Evolutionary conservation across 768 basidiomycete genomes (phyloP), one percentile per base, ranked within the genome.

Genomic region (Mycena alexandri): DNA sequence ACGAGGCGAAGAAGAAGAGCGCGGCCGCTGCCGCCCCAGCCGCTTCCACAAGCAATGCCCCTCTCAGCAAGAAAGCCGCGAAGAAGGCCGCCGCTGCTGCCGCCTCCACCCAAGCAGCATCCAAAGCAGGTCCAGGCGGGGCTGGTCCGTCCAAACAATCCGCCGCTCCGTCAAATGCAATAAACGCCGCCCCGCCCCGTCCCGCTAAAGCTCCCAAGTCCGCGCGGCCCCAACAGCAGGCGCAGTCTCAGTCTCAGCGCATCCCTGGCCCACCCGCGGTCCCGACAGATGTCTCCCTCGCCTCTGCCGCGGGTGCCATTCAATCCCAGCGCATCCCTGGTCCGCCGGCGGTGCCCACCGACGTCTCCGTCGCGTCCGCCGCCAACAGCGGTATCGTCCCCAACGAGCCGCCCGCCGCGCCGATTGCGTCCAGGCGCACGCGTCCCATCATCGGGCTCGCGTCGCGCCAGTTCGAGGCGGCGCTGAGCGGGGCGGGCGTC

Each of bases 381-480:
- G 51, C 70, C 62, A 60, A 58, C 56, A 19, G 48, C 1, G 42
- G 53, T 25, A 24, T 44, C 21, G n/a, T 2, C 21, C 51, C 44
- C 13, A 38, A 41, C 22, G 55, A 43, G 19, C 24, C 47, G 34
- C 36, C 52, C 14, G 51, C 74, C 11, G 77, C 51, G 7, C 46
- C 54, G 24, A 6, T 29, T 29, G 29, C 29, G 29, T 29, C 29
- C 29, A 61, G 66, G 24, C 79, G 81, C 34, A 65, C 71, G 10
- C 80, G 85, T 7, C 85, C 84, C 0, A 78, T 85, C 38, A 73
- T 87, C 36, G 85, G 85, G 0, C 71, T 86, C 8, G 84, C 82
- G 0, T 81, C 80, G 22, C 79, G 86, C 13, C 85, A 86, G 17
- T 84, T 87, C 51, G 85, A 87, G 69, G 86, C 80, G 0, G 87